Conservation (phyloP, 2,329 filamentous ascomycete genomes). For the Botryosphaeria agaves region DNA sequence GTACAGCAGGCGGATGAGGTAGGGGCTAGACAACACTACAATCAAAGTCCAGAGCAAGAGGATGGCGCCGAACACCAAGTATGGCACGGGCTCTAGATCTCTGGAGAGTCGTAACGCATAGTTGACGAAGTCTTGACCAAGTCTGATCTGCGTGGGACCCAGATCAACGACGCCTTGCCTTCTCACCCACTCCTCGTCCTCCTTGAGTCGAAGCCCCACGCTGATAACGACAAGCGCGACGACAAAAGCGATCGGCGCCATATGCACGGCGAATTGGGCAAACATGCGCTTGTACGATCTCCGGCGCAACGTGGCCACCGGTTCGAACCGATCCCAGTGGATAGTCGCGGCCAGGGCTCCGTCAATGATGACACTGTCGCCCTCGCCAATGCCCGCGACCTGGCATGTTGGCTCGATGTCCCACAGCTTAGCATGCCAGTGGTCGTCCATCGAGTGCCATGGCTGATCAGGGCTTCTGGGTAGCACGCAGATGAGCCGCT, state of each 20-base stretch:
- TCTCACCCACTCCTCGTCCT: too few species aligned
- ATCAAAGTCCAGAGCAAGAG: slow-evolving; percentile 12
- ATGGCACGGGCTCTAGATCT: too few species aligned
- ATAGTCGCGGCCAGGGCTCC: slow-evolving; percentile 24
- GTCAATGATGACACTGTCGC: slow-evolving; percentile 26
- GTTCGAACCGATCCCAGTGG: slow-evolving; percentile 24
- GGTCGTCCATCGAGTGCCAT: slow-evolving; percentile 25
- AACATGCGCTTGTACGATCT: slow-evolving; percentile 12
- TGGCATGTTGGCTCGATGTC: slow-evolving; percentile 25
- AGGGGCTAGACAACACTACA: slow-evolving; percentile 15
- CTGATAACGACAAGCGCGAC: slow-evolving; percentile 3
- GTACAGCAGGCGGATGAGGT: slow-evolving; percentile 19
- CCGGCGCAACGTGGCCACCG: slow-evolving; percentile 13
- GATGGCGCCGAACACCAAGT: slow-evolving; percentile 2
- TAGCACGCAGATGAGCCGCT: slow-evolving; percentile 26
- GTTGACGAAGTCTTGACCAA: not conserved
- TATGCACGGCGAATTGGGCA: slow-evolving; percentile 8
- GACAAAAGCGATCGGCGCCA: slow-evolving; percentile 8
- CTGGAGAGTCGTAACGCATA: too few species aligned
- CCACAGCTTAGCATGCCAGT: slow-evolving; percentile 24
- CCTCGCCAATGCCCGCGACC: slow-evolving; percentile 22
- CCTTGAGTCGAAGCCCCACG: not conserved
- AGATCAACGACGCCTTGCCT: too few species aligned
- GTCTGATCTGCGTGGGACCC: not conserved
- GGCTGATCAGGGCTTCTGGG: slow-evolving; percentile 15